Conservation (phyloP, 2,329 filamentous ascomycete genomes). For the Pseudocercospora crystallina region DNA sequence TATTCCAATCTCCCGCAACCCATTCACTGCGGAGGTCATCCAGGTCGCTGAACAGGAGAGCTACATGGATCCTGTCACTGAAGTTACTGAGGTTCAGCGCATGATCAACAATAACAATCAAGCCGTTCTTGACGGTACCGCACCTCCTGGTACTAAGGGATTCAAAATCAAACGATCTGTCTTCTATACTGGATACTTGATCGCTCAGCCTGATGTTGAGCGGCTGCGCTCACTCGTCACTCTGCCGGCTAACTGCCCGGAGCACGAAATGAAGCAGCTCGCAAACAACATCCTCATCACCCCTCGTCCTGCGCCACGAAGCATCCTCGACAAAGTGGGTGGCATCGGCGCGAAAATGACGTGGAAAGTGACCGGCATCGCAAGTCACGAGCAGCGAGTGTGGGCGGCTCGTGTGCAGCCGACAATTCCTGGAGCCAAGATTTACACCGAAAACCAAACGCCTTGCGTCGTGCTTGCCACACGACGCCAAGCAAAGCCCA, state of each 20-base stretch:
- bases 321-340: constrained; percentile 78
- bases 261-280: constrained; percentile 74
- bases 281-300: constrained; percentile 91
- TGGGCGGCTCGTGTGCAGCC: constrained; percentile 85
- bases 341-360: constrained; percentile 79
- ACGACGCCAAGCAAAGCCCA: constrained; percentile 70
- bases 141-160: constrained; percentile 47
- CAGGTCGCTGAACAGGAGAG: constrained; percentile 77
- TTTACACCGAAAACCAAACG: constrained; percentile 75
- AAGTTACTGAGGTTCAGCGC: constrained; percentile 81
- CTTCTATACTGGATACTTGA: constrained; percentile 89
- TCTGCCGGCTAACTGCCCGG: constrained; percentile 61
- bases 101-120: constrained; percentile 87
- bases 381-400: constrained; percentile 72
- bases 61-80: constrained; percentile 72
- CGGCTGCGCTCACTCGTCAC: constrained; percentile 69
- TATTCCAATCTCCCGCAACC: constrained; percentile 53
- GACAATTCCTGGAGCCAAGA: constrained; percentile 63
- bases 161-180: constrained; percentile 81
- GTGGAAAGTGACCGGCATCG: constrained; percentile 80
- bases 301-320: constrained; percentile 69
- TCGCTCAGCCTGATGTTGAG: constrained; percentile 69
- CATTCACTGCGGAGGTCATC: constrained; percentile 76
- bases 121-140: constrained; percentile 49
- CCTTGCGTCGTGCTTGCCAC: constrained; percentile 83